A percentile compares a stretch with the other conserved stretches of the same genome.
These are phyloP conservation scores for Austroboletus niveus DNA, from an alignment of 1,284 basidiomycete species.

Conservation along the genomic window DNA sequence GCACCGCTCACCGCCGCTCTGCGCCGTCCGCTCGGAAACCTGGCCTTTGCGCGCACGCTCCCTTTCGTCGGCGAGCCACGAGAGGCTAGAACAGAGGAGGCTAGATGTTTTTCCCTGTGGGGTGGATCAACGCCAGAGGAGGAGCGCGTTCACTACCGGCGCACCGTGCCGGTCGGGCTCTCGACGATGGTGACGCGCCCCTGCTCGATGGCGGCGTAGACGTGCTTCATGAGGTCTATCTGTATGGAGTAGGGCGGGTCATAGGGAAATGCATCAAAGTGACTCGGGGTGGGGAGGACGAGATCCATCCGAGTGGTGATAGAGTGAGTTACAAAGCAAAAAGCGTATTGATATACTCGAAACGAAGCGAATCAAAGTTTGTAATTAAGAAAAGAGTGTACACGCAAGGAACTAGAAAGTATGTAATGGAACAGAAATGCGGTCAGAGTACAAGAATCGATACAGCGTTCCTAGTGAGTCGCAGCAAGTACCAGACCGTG, in stretches of 20 bases:
- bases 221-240: slow-evolving; percentile 81
- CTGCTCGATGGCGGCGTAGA: slow-evolving; percentile 80
- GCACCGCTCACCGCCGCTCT: slow-evolving; percentile 33
- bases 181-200: slow-evolving; percentile 79
- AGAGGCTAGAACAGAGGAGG: slow-evolving; percentile 74
- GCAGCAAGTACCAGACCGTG: slow-evolving; percentile 20
- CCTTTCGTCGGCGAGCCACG: slow-evolving; percentile 76
- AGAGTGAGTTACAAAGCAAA: not conserved
- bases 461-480: slow-evolving; percentile 17
- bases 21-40: slow-evolving; percentile 38
- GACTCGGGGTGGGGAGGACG: slow-evolving; percentile 54
- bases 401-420: slow-evolving; percentile 21
- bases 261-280: slow-evolving; percentile 80
- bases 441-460: slow-evolving; percentile 24
- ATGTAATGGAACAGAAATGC: slow-evolving; percentile 19
- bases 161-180: slow-evolving; percentile 83
- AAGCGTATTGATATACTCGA: slow-evolving; percentile 11
- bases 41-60: slow-evolving; percentile 65
- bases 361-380: slow-evolving; percentile 17
- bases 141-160: not conserved
- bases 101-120: slow-evolving; percentile 84
- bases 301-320: slow-evolving; percentile 6
- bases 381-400: slow-evolving; percentile 20
- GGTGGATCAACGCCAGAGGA: slow-evolving; percentile 1
- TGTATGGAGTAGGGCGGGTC: slow-evolving; percentile 86